Base-by-base conservation (phyloP, 805 yeast genomes). In the Ogataea polymorpha region DNA sequence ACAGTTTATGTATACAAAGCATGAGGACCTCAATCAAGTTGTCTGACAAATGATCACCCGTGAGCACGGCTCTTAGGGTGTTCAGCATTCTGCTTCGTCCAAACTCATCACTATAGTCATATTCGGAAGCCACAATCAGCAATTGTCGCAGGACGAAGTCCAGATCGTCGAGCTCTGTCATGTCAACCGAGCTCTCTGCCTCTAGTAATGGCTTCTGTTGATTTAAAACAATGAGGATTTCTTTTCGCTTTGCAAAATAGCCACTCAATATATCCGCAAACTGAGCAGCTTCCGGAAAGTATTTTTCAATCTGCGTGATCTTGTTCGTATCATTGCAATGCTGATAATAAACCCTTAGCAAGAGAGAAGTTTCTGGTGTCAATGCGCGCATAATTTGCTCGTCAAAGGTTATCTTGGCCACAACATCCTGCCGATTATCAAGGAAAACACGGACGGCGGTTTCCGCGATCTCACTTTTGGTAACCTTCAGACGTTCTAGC, bases 61-160 rank as follows among this genome's bases (percentile, higher is more conserved):
- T 71, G 42, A 84, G 65, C n/a, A 80, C 67, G 16, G 77, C 68
- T 66, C 87, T 71, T 4, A 81, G 62, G 2, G 77, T 70, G 23
- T 69, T 72, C 28, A 85, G 64, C 77, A 88, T 79, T 32, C 79
- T 79, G 59, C 96, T 74, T 56, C 96, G 76, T 15, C 97, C 96
- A 34, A 85, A 75, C 61, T 90, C 96, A 66, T 93, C 97, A 52
- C 88, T 82, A 55, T 79, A 88, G 59, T 93, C 98, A 56, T 83
- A 84, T 27, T 77, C 75, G 21, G 74, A 74, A 0, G 90, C 82
- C 20, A 87, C 74, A 8, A 67, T 61, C 27, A 91, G 58, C 15
- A 91, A 61, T 60, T 93, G 96, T 43, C 79, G 79, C 30, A 89
- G 72, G 34, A 89, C 77, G 56, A 80, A 89, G 48, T 85, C 90